phyloP scores from a whole-genome alignment of 108 stramenopile species.

The Bacterosira constricta region DNA sequence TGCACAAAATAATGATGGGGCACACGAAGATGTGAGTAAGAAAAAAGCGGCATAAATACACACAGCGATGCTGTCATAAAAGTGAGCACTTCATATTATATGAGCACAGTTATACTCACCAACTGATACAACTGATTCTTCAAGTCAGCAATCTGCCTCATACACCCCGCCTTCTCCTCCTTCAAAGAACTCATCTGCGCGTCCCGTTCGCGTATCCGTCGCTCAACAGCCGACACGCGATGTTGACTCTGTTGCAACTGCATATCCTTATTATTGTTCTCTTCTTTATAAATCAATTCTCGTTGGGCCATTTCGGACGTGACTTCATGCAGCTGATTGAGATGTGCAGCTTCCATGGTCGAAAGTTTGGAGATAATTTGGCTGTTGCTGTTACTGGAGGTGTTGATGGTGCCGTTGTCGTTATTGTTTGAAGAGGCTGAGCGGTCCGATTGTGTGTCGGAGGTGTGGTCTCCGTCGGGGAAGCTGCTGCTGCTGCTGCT shows the following conservation, averaged over 20 bases:
- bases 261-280: constrained; percentile 10
- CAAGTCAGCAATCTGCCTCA: constrained; percentile 66
- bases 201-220: constrained; percentile 60
- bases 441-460: constrained; percentile 35
- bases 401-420: background rate
- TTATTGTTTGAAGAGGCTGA: constrained; percentile 13
- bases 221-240: constrained; percentile 36
- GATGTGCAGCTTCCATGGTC: constrained; percentile 23
- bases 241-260: constrained; percentile 12
- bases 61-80: background rate
- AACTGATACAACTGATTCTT: constrained; percentile 76
- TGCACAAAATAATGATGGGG: background rate
- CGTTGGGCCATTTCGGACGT: constrained; percentile 13
- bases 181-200: constrained; percentile 50
- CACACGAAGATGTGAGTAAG: background rate
- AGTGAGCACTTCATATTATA: background rate
- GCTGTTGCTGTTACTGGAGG: constrained; percentile 14
- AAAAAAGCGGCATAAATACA: no score
- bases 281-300: constrained; percentile 21
- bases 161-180: constrained; percentile 65
- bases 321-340: constrained; percentile 31
- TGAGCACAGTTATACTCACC: constrained; percentile 14
- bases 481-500: no score
- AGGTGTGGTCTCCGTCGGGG: background rate
- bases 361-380: constrained; percentile 16